Evolutionary conservation across 768 basidiomycete genomes (phyloP).

Genomic region (Botryobasidium botryosum): DNA sequence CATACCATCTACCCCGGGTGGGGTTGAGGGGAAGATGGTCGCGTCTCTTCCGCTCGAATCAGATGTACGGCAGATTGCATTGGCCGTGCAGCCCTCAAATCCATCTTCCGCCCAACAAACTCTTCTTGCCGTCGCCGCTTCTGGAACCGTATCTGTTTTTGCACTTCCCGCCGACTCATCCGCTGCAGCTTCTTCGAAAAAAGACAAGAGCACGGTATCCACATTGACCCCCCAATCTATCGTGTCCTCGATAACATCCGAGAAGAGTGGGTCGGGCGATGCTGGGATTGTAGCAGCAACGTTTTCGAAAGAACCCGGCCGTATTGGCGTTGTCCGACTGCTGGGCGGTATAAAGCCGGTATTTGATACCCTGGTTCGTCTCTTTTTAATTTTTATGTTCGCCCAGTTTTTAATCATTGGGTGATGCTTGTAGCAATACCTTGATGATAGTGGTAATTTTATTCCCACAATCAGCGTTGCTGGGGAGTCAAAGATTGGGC

Average conservation of each 20-base stretch:
- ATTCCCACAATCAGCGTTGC: conserved; percentile 26
- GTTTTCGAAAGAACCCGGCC: conserved; percentile 28
- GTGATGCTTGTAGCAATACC: conserved; percentile 29
- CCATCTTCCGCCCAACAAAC: conserved; percentile 19
- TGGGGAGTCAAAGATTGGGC: not conserved
- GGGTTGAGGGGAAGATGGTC: conserved; percentile 32
- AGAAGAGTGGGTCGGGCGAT: conserved; percentile 16
- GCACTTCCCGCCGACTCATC: conserved; percentile 28
- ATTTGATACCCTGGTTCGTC: conserved; percentile 42
- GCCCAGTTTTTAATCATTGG: conserved; percentile 1
- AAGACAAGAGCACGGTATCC: conserved; percentile 27
- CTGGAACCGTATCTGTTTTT: conserved; percentile 42
- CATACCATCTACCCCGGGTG: conserved; percentile 22
- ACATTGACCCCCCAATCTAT: conserved; percentile 38
- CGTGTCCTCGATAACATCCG: conserved; percentile 22
- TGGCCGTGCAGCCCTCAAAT: conserved; percentile 11
- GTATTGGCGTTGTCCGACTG: conserved; percentile 36
- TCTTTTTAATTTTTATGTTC: not conserved
- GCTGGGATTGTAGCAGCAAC: conserved; percentile 30
- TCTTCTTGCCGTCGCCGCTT: conserved; percentile 38
- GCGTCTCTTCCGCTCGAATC: conserved; percentile 50
- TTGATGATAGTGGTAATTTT: conserved; percentile 36
- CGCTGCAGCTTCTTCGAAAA: conserved; percentile 4
- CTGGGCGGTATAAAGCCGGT: conserved; percentile 39
- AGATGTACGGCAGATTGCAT: conserved; percentile 28